phyloP scores from a whole-genome alignment of 768 basidiomycete genomes.

The Naganishia antarctica region DNA sequence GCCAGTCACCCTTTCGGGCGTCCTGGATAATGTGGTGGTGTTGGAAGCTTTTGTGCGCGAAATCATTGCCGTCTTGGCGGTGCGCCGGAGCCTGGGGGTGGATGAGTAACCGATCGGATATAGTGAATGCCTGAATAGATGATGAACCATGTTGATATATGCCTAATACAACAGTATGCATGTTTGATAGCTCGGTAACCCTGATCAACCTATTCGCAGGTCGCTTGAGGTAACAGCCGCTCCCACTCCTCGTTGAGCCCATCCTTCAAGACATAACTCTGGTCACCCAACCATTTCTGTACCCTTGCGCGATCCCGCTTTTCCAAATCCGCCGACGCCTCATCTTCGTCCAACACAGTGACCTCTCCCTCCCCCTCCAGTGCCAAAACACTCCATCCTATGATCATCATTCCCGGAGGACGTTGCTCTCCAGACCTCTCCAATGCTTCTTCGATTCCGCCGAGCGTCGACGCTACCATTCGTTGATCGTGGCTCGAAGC shows the following conservation, averaged over 20 bases:
- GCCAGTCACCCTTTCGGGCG: slow-evolving; percentile 63
- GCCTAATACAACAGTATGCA: slow-evolving; percentile 1
- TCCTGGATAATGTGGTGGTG: slow-evolving; percentile 90
- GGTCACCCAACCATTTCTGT: slow-evolving; percentile 30
- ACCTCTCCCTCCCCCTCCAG: slow-evolving; percentile 69
- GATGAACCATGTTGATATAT: not conserved
- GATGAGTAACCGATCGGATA: slow-evolving; percentile 30
- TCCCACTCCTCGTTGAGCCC: slow-evolving; percentile 33
- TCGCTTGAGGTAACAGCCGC: slow-evolving; percentile 6
- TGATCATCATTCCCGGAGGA: slow-evolving; percentile 91
- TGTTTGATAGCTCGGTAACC: not conserved
- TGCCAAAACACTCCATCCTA: slow-evolving; percentile 84
- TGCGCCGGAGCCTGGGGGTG: slow-evolving; percentile 37
- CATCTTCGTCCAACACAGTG: slow-evolving; percentile 59
- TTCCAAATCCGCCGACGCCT: slow-evolving; percentile 42
- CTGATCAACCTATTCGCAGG: not conserved
- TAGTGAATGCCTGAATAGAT: not conserved
- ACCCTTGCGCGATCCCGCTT: slow-evolving; percentile 47
- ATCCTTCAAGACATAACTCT: slow-evolving; percentile 31
- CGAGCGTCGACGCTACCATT: slow-evolving; percentile 70
- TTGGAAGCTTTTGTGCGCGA: slow-evolving; percentile 95
- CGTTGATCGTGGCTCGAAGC: slow-evolving; percentile 93
- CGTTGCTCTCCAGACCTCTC: slow-evolving; percentile 75
- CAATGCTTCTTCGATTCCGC: slow-evolving; percentile 64
- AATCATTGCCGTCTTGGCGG: slow-evolving; percentile 39